These are phyloP conservation scores for Bondarzewia mesenterica DNA, from an alignment of 1,284 basidiomycete species.

Conservation along the genomic window DNA sequence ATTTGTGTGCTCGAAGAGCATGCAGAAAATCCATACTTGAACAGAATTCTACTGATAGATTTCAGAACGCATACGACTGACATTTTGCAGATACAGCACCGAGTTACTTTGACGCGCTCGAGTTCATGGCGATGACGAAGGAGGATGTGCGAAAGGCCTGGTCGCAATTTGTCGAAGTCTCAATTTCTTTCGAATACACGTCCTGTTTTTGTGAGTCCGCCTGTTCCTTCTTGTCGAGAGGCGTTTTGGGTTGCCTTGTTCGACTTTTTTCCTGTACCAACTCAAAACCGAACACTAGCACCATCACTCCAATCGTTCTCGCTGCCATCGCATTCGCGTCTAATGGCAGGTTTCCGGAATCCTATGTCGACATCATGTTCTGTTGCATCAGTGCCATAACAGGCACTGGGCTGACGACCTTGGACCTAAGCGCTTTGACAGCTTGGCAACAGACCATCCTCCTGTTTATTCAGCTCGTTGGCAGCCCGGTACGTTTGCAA, in stretches of 20 bases:
- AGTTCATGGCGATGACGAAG: too few relatives aligned
- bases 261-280: background rate
- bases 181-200: conserved; percentile 61
- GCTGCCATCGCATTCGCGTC: conserved; percentile 63
- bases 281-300: conserved; percentile 29
- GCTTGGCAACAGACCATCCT: conserved; percentile 69
- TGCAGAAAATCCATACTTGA: too few relatives aligned
- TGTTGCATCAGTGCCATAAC: conserved; percentile 70
- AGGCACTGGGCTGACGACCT: conserved; percentile 66
- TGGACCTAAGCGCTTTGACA: conserved; percentile 67
- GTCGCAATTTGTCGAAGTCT: too few relatives aligned
- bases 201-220: conserved; percentile 36
- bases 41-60: too few relatives aligned
- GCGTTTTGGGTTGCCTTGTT: background rate
- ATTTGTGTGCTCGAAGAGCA: too few relatives aligned
- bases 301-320: conserved; percentile 57
- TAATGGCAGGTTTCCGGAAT: conserved; percentile 52
- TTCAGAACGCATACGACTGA: too few relatives aligned
- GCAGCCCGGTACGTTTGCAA: conserved; percentile 42
- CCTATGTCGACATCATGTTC: conserved; percentile 68
- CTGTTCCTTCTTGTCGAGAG: background rate
- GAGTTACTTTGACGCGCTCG: too few relatives aligned
- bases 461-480: conserved; percentile 58
- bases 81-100: too few relatives aligned
- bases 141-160: too few relatives aligned